These are phyloP conservation scores for Venturia aucupariae DNA, from an alignment of 2,329 filamentous ascomycete species.

Conservation along the genomic window DNA sequence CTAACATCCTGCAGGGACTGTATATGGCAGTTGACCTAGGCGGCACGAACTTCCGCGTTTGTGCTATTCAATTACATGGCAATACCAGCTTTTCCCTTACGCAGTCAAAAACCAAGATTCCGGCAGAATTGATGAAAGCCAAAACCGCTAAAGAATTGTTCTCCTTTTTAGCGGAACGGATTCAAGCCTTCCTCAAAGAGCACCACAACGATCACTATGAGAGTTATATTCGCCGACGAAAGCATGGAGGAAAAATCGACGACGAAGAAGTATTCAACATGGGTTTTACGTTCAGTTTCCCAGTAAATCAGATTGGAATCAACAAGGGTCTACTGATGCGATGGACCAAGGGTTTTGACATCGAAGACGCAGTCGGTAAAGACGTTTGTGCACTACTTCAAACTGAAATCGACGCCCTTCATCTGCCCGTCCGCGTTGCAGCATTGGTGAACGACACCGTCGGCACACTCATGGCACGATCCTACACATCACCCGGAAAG, in stretches of 20 bases:
- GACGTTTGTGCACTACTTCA: constrained; percentile 91
- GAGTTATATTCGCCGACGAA: constrained; percentile 52
- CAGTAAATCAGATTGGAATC: constrained; percentile 86
- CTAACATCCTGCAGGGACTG: constrained; percentile 55
- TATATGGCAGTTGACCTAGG: constrained; percentile 97
- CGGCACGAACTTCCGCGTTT: constrained; percentile 96
- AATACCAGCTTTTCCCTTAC: constrained; percentile 92
- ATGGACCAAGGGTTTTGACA: constrained; percentile 99
- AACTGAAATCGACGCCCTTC: constrained; percentile 74
- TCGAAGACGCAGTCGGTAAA: constrained; percentile 85
- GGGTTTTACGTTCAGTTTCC: constrained; percentile 98
- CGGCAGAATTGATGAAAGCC: constrained; percentile 80
- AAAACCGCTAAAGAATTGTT: constrained; percentile 83
- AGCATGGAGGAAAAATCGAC: constrained; percentile 39
- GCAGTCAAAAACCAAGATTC: constrained; percentile 86
- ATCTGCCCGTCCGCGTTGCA: constrained; percentile 85
- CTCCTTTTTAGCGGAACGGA: constrained; percentile 83
- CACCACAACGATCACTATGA: constrained; percentile 86
- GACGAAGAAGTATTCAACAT: constrained; percentile 80
- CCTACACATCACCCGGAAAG: constrained; percentile 86
- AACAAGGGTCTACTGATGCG: constrained; percentile 91
- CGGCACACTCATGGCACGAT: constrained; percentile 93
- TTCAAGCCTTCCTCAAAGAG: constrained; percentile 75
- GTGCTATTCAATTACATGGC: constrained; percentile 86
- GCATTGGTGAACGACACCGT: constrained; percentile 97